A percentile compares a stretch with the other conserved stretches of the same genome.
These are phyloP conservation scores for Fennellomyces sp. DNA, from an alignment of 371 early-diverging fungal genomes.

Conservation along the genomic window DNA sequence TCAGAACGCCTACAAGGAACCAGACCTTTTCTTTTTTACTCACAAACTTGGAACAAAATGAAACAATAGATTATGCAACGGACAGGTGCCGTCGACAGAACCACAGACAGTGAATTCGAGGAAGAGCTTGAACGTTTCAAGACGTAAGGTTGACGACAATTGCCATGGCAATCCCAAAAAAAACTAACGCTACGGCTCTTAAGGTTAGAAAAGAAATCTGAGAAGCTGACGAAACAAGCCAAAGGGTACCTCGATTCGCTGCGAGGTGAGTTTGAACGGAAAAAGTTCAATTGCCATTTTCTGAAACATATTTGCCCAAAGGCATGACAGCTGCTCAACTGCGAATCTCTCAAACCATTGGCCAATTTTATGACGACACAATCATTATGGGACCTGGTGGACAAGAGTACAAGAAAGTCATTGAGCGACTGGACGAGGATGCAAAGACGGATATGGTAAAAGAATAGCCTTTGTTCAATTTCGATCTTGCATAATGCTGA, in stretches of 20 bases:
- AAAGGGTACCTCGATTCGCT: conserved; percentile 91
- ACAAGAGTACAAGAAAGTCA: conserved; percentile 72
- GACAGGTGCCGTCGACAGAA: conserved; percentile 73
- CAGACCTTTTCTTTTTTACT: too few species aligned
- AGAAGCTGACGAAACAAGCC: conserved; percentile 89
- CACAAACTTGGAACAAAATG: too few species aligned
- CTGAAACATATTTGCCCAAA: conserved; percentile 13
- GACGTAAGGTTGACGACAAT: conserved; percentile 48
- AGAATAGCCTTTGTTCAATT: too few species aligned
- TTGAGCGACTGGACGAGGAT: conserved; percentile 81
- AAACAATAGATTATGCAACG: conserved; percentile 66
- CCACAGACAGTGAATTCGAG: conserved; percentile 86
- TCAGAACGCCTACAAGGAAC: not conserved
- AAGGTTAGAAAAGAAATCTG: conserved; percentile 78
- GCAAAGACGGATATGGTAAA: conserved; percentile 72
- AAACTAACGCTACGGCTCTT: not conserved
- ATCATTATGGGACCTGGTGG: conserved; percentile 51
- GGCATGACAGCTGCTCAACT: conserved; percentile 86
- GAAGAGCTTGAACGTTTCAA: conserved; percentile 85
- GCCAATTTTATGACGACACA: conserved; percentile 67
- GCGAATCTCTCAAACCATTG: conserved; percentile 79
- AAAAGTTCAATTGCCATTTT: not conserved
- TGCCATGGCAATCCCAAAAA: not conserved
- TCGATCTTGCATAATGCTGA: too few species aligned
- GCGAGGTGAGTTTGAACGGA: conserved; percentile 51